A percentile compares a stretch with the other conserved stretches of the same genome.
Conservation (phyloP, 805 yeast genomes). For the Barnettozyma sp. region DNA sequence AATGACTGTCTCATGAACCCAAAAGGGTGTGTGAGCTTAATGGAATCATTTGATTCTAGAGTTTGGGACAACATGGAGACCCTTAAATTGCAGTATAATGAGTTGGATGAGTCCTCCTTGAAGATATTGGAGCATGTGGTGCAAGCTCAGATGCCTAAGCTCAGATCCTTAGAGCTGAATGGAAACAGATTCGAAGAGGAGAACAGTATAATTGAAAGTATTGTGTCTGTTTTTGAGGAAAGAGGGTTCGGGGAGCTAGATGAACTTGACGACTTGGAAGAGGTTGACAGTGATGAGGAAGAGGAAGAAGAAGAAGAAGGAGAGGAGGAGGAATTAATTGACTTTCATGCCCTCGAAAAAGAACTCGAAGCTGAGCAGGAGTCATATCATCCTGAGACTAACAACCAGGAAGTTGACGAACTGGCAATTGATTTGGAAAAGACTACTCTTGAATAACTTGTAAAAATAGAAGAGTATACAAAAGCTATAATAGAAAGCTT, state of each 20-base stretch:
- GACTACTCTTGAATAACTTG: constrained; percentile 36
- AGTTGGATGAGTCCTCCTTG: constrained; percentile 63
- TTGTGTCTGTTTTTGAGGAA: constrained; percentile 56
- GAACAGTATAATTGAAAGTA: constrained; percentile 54
- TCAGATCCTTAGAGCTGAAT: constrained; percentile 72
- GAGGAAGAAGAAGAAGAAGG: constrained; percentile 37
- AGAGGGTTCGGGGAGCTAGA: constrained; percentile 81
- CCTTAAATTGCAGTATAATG: constrained; percentile 82
- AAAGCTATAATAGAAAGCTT: too few species aligned
- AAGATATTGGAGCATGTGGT: constrained; percentile 51
- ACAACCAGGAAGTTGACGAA: constrained; percentile 44
- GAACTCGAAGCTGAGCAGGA: constrained; percentile 36
- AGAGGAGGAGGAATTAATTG: constrained; percentile 30
- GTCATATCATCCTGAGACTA: constrained; percentile 34
- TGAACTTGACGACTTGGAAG: constrained; percentile 93
- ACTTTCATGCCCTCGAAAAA: constrained; percentile 28
- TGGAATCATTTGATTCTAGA: constrained; percentile 39
- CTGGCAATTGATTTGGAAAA: constrained; percentile 54
- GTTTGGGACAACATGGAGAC: constrained; percentile 39
- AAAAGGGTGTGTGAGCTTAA: constrained; percentile 58
- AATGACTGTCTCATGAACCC: constrained; percentile 85
- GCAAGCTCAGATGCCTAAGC: constrained; percentile 45
- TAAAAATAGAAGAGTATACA: not conserved
- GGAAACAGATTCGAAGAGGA: constrained; percentile 94
- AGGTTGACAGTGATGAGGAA: constrained; percentile 47